Percentiles rank a stretch among this genome's conserved stretches.
These are phyloP conservation scores for Cercospora sp. DNA, from an alignment of 2,329 filamentous ascomycete species.

Conservation along the genomic window DNA sequence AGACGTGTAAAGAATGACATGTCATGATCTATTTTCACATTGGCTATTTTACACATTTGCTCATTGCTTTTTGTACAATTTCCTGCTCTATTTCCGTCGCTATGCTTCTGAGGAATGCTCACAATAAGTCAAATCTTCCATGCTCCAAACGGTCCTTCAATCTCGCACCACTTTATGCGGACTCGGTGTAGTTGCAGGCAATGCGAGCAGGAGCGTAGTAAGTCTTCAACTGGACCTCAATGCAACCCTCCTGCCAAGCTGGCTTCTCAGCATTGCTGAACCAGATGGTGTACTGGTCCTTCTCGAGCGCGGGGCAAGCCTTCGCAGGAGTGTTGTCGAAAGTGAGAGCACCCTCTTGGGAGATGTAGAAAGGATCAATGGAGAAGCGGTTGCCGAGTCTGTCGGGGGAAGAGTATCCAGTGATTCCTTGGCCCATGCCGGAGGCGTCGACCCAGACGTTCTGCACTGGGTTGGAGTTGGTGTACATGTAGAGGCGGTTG, in stretches of 20 bases:
- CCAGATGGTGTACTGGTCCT: conserved; percentile 15
- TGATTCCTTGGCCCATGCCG: conserved; percentile 18
- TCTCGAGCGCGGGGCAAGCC: conserved; percentile 16
- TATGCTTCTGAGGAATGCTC: neutral
- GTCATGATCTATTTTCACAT: neutral
- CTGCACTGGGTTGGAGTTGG: conserved; percentile 12
- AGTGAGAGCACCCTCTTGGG: conserved; percentile 14
- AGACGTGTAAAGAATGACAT: neutral
- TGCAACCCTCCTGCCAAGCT: conserved; percentile 16
- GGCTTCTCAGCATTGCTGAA: conserved; percentile 17
- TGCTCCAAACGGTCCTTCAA: neutral
- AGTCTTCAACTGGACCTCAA: conserved; percentile 13
- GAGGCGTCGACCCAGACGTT: conserved; percentile 23
- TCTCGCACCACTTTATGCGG: neutral
- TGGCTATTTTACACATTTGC: neutral
- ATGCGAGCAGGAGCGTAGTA: conserved; percentile 14
- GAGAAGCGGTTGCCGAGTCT: conserved; percentile 3
- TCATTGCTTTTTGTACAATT: neutral
- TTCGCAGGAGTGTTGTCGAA: conserved; percentile 16
- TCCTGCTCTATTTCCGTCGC: neutral
- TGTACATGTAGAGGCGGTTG: conserved; percentile 12
- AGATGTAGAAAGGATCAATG: conserved; percentile 14
- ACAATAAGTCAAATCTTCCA: neutral
- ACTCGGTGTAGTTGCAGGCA: conserved; percentile 17
- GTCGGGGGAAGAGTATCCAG: conserved; percentile 20